Conservation (phyloP, 139 green algal species). For the Chlamydomonas incerta region DNA sequence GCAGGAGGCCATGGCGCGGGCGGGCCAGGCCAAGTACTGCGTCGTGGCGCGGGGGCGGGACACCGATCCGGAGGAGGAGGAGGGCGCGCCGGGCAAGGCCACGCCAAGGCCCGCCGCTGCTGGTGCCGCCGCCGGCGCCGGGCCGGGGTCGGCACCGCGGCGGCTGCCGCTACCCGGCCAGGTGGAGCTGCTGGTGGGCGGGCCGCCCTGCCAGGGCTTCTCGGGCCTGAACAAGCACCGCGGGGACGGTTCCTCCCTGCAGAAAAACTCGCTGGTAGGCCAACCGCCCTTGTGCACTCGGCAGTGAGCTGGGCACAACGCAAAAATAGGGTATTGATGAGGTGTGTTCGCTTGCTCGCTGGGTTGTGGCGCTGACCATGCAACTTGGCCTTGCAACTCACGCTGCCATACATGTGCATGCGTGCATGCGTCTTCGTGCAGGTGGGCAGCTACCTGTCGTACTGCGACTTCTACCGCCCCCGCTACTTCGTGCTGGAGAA, state of each 20-base stretch:
- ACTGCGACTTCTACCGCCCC: constrained; percentile 93
- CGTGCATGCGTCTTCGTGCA: no score
- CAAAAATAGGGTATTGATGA: no score
- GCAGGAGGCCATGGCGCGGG: constrained; percentile 86
- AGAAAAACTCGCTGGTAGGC: constrained; percentile 95
- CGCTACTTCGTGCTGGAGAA: constrained; percentile 90
- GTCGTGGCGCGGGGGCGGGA: no score
- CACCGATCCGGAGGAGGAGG: background rate
- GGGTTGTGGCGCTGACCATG: no score
- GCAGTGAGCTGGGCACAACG: no score
- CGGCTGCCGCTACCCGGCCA: constrained; percentile 84
- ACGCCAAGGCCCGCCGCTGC: no score
- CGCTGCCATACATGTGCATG: no score
- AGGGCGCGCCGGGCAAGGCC: no score
- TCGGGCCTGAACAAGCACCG: constrained; percentile 84
- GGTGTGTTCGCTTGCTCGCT: no score
- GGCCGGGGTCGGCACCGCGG: no score
- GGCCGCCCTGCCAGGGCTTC: constrained; percentile 92
- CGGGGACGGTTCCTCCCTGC: constrained; percentile 95
- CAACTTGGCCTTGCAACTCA: no score
- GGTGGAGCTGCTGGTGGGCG: constrained; percentile 79
- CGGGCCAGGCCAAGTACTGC: constrained; percentile 74
- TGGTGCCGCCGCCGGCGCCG: background rate
- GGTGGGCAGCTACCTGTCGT: constrained; percentile 95
- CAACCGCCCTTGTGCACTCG: no score